Evolutionary conservation across 2,329 filamentous ascomycete genomes (phyloP).

Genomic region (Paecilomyces dactylethromorphus): DNA sequence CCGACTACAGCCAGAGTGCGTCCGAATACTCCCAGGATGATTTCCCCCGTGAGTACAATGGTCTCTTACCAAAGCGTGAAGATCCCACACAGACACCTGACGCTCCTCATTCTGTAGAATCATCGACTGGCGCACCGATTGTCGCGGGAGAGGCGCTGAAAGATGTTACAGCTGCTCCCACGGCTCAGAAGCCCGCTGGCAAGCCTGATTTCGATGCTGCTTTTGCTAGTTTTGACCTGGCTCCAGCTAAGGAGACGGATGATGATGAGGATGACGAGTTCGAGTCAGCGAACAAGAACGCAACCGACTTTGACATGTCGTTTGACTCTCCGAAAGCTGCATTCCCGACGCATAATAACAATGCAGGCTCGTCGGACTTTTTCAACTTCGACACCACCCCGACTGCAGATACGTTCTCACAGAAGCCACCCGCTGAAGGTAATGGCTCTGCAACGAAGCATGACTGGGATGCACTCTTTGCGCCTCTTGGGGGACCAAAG

Average conservation of each 20-base stretch:
- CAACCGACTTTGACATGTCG: conserved; percentile 39
- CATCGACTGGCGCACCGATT: conserved; percentile 28
- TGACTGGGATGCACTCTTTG: conserved; percentile 95
- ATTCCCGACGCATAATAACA: conserved; percentile 11
- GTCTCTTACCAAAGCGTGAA: conserved; percentile 31
- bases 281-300: conserved; percentile 24
- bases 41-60: conserved; percentile 31
- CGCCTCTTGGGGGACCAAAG: conserved; percentile 55
- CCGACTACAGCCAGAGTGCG: conserved; percentile 26
- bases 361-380: conserved; percentile 27
- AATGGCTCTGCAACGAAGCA: conserved; percentile 46
- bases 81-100: conserved; percentile 34
- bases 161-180: conserved; percentile 10
- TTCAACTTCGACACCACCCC: conserved; percentile 30
- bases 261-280: conserved; percentile 55
- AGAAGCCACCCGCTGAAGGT: conserved; percentile 25
- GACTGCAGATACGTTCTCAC: conserved; percentile 41
- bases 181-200: conserved; percentile 22
- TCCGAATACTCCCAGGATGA: conserved; percentile 18
- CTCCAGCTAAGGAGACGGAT: conserved; percentile 38
- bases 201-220: conserved; percentile 41
- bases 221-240: conserved; percentile 38
- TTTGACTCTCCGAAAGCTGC: conserved; percentile 35
- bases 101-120: conserved; percentile 33
- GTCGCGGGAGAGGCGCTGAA: conserved; percentile 27